phyloP scores from a whole-genome alignment of 208 protist genomes.

The Trypanosoma vivax region DNA sequence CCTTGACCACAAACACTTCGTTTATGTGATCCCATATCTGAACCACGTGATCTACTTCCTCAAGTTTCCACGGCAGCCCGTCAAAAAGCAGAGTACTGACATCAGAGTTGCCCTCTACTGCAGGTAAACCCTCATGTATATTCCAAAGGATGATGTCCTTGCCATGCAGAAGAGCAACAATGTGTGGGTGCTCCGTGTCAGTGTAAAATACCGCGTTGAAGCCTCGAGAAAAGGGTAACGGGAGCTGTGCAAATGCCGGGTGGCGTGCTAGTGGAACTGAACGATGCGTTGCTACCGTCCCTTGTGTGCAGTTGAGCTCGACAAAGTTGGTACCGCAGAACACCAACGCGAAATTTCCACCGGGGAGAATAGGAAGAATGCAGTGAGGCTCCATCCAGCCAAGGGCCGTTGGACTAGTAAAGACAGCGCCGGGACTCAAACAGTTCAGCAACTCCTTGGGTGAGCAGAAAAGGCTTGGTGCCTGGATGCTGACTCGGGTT shows the following conservation, averaged over 20 bases:
- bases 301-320: constrained; percentile 26
- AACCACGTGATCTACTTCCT: constrained; percentile 27
- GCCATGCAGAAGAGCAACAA: constrained; percentile 41
- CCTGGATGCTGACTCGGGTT: constrained; percentile 14
- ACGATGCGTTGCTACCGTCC: constrained; percentile 13
- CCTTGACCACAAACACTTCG: constrained; percentile 27
- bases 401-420: constrained; percentile 5
- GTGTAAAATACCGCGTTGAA: constrained; percentile 67
- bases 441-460: constrained; percentile 13
- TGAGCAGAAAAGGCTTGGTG: constrained; percentile 13
- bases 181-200: constrained; percentile 15
- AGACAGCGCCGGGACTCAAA: constrained; percentile 15
- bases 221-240: constrained; percentile 46
- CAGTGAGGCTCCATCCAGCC: constrained; percentile 38
- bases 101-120: constrained; percentile 11
- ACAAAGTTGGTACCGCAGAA: constrained; percentile 48
- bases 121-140: constrained; percentile 12
- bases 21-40: constrained; percentile 34
- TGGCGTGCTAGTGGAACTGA: constrained; percentile 17
- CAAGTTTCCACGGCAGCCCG: constrained; percentile 32
- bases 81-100: constrained; percentile 18
- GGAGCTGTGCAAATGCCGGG: constrained; percentile 40
- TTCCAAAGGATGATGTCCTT: constrained; percentile 56
- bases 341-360: constrained; percentile 26
- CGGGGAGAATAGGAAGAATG: constrained; percentile 33